These are phyloP conservation scores for Komagataella pseudopastoris DNA, from an alignment of 805 yeast species.

Conservation along the genomic window DNA sequence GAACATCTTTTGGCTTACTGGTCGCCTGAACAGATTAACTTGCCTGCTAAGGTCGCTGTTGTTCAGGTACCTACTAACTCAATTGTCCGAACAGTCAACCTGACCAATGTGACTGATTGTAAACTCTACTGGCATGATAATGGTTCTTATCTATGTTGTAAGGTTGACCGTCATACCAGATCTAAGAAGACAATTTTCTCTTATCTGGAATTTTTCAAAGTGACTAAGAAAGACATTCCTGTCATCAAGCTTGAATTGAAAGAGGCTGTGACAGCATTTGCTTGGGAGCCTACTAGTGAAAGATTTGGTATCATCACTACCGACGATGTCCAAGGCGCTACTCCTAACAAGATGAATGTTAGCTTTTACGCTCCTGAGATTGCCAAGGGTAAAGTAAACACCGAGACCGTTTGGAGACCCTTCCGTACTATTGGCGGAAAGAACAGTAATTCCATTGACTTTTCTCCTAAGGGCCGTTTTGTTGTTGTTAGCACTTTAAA, in stretches of 20 bases:
- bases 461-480: slow-evolving; percentile 93
- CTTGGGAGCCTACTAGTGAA: slow-evolving; percentile 93
- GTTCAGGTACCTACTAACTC: slow-evolving; percentile 78
- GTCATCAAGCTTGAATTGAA: slow-evolving; percentile 89
- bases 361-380: slow-evolving; percentile 79
- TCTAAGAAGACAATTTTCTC: slow-evolving; percentile 86
- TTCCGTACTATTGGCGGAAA: slow-evolving; percentile 47
- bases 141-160: slow-evolving; percentile 75
- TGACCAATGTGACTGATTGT: slow-evolving; percentile 90
- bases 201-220: slow-evolving; percentile 81
- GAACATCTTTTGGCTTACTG: slow-evolving; percentile 77
- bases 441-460: slow-evolving; percentile 57
- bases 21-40: slow-evolving; percentile 88
- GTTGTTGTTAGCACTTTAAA: slow-evolving; percentile 36
- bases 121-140: slow-evolving; percentile 89
- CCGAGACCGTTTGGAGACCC: slow-evolving; percentile 25
- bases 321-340: slow-evolving; percentile 47
- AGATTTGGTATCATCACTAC: slow-evolving; percentile 73
- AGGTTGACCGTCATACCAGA: slow-evolving; percentile 94
- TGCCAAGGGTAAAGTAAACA: slow-evolving; percentile 32
- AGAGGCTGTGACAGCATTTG: slow-evolving; percentile 77
- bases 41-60: slow-evolving; percentile 87
- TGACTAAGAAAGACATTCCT: slow-evolving; percentile 82
- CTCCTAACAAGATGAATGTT: slow-evolving; percentile 44
- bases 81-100: slow-evolving; percentile 79